Percentiles rank a stretch among this genome's conserved stretches.
Conservation (phyloP, 495 filamentous ascomycete genomes). For the Hyaloscypha finlandica region DNA sequence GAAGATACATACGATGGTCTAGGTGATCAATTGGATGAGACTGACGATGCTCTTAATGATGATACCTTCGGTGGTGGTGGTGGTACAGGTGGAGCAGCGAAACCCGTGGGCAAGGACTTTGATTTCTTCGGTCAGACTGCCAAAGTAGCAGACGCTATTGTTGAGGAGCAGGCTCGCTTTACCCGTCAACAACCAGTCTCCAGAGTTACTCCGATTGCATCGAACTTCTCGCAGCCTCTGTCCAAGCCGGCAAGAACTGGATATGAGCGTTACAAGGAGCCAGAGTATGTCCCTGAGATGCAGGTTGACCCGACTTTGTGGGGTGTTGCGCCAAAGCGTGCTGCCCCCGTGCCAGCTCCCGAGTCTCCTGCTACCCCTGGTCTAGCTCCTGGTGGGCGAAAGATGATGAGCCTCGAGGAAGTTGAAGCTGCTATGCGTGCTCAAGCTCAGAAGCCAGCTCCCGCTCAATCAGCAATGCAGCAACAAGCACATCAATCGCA, state of each 20-base stretch:
- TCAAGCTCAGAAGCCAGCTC: conserved; percentile 56
- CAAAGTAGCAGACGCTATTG: conserved; percentile 77
- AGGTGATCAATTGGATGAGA: conserved; percentile 88
- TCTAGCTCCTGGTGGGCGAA: conserved; percentile 51
- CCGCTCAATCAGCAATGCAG: conserved; percentile 25
- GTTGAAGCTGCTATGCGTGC: conserved; percentile 91
- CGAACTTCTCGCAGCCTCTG: conserved; percentile 46
- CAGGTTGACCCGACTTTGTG: conserved; percentile 93
- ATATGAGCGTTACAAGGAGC: conserved; percentile 84
- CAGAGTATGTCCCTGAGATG: conserved; percentile 77
- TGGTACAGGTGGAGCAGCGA: conserved; percentile 36
- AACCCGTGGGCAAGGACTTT: conserved; percentile 82
- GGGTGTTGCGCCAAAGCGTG: conserved; percentile 70
- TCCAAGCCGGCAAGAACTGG: conserved; percentile 69
- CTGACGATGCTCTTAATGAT: conserved; percentile 94
- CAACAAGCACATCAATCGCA: conserved; percentile 25
- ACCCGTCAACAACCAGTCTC: conserved; percentile 60
- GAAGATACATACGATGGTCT: conserved; percentile 98
- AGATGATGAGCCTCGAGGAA: conserved; percentile 95
- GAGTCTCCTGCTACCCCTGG: conserved; percentile 31
- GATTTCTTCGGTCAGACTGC: conserved; percentile 95
- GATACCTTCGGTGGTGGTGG: conserved; percentile 90
- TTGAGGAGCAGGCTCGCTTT: conserved; percentile 86
- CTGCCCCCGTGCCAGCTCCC: conserved; percentile 27
- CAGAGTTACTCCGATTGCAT: conserved; percentile 38